Conservation (phyloP, 495 filamentous ascomycete genomes). For the Lichenothelia convexa region DNA sequence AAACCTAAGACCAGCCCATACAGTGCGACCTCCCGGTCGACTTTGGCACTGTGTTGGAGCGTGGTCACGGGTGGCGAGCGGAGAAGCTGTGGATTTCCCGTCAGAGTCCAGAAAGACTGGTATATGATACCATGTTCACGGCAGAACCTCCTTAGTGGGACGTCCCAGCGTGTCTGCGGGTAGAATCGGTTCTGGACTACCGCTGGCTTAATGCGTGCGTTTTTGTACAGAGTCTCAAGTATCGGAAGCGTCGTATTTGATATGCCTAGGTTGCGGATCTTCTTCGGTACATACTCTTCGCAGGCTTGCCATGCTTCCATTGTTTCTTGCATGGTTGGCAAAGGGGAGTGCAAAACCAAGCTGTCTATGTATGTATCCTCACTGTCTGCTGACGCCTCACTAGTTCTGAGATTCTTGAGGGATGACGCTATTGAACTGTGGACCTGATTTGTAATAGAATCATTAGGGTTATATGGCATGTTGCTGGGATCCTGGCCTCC, state of each 20-base stretch:
- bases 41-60: conserved; percentile 28
- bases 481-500: conserved; percentile 38
- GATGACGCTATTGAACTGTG: conserved; percentile 47
- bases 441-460: conserved; percentile 39
- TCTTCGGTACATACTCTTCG: conserved; percentile 42
- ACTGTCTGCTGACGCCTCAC: conserved; percentile 10
- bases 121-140: conserved; percentile 40
- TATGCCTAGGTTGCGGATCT: conserved; percentile 50
- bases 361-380: conserved; percentile 48
- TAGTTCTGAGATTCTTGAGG: conserved; percentile 38
- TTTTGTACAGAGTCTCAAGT: conserved; percentile 32
- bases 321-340: conserved; percentile 37
- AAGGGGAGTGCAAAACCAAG: conserved; percentile 53
- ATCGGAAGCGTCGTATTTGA: conserved; percentile 42
- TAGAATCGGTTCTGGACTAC: conserved; percentile 67
- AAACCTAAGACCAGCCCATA: conserved; percentile 50
- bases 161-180: conserved; percentile 39
- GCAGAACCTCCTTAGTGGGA: conserved; percentile 42
- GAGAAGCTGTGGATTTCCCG: conserved; percentile 45
- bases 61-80: conserved; percentile 29
- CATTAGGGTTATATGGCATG: conserved; percentile 39
- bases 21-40: conserved; percentile 37
- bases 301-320: conserved; percentile 45
- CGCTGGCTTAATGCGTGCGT: conserved; percentile 32
- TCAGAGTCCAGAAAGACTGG: conserved; percentile 68